These are phyloP conservation scores for Clarireedia monteithiana DNA, from an alignment of 2,329 filamentous ascomycete genomes.

Conservation along the genomic window DNA sequence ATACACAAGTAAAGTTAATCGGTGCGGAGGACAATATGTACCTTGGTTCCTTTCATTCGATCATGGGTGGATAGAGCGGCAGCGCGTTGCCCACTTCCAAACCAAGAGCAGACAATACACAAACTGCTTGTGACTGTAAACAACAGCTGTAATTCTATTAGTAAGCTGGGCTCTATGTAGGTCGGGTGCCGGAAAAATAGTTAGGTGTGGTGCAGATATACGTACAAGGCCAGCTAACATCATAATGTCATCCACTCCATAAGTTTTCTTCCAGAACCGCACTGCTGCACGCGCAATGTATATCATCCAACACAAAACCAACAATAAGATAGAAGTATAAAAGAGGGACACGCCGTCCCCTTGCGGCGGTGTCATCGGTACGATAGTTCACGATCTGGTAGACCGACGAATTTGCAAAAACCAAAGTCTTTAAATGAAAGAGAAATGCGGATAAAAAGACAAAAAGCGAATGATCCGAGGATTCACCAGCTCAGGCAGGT, in stretches of 20 bases:
- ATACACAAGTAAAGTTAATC: background rate
- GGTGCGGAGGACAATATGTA: conserved; percentile 6
- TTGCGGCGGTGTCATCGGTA: background rate
- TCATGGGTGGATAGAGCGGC: conserved; percentile 9
- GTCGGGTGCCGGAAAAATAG: background rate
- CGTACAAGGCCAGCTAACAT: conserved; percentile 25
- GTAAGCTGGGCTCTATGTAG: background rate
- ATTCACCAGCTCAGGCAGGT: too few species aligned
- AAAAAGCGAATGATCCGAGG: too few species aligned
- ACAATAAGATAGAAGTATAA: conserved; percentile 20
- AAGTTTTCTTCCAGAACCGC: conserved; percentile 22
- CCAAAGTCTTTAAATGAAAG: too few species aligned
- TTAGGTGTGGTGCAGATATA: background rate
- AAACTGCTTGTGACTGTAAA: conserved; percentile 1
- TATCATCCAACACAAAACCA: conserved; percentile 22
- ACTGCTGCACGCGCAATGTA: conserved; percentile 19
- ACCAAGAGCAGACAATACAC: conserved; percentile 25
- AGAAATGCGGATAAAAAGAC: too few species aligned
- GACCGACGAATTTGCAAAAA: too few species aligned
- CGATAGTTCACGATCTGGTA: too few species aligned
- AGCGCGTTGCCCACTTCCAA: conserved; percentile 24
- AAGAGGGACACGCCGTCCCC: conserved; percentile 24
- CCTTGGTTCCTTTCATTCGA: conserved; percentile 21
- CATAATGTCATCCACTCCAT: conserved; percentile 24
- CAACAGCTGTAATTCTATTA: background rate